These are phyloP conservation scores for Anthracocystis walkeri DNA, from an alignment of 1,284 basidiomycete genomes.

Conservation along the genomic window DNA sequence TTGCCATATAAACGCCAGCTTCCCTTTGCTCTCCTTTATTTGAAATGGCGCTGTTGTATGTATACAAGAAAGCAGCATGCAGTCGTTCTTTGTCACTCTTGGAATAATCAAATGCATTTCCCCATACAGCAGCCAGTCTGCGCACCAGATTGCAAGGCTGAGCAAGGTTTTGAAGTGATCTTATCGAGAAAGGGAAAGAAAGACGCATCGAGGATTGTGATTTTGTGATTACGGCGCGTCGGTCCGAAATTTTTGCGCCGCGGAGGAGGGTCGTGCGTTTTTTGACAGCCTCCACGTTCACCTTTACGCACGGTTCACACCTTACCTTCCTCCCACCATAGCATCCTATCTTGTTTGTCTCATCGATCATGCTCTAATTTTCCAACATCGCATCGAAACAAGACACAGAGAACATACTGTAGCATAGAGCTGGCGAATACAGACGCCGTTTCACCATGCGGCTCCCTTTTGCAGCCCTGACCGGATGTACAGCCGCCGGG, in stretches of 20 bases:
- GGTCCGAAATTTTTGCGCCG: neutral
- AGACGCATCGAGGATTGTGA: too few relatives aligned
- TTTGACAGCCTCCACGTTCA: slow-evolving; percentile 16
- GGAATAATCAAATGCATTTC: slow-evolving; percentile 14
- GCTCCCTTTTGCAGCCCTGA: slow-evolving; percentile 9
- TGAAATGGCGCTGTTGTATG: slow-evolving; percentile 14
- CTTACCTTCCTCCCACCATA: neutral
- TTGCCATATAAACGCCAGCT: slow-evolving; percentile 20
- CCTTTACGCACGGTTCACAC: slow-evolving; percentile 31
- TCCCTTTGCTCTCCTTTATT: slow-evolving; percentile 3
- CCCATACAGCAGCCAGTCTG: neutral
- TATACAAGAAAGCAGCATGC: slow-evolving; percentile 17
- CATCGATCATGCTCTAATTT: neutral
- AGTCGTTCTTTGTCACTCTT: slow-evolving; percentile 9
- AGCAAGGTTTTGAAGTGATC: neutral
- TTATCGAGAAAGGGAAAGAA: too few relatives aligned
- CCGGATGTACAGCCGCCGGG: slow-evolving; percentile 15
- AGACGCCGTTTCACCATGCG: slow-evolving; percentile 10
- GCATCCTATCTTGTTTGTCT: neutral
- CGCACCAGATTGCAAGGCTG: neutral
- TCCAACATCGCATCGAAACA: too few relatives aligned
- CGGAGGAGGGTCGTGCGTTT: slow-evolving; percentile 3
- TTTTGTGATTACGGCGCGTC: too few relatives aligned
- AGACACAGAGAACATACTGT: too few relatives aligned
- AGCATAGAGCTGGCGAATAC: neutral